Percentiles rank a stretch among this genome's conserved stretches.
phyloP scores from a whole-genome alignment of 2,329 filamentous ascomycete genomes.

The Botrytis medusae region DNA sequence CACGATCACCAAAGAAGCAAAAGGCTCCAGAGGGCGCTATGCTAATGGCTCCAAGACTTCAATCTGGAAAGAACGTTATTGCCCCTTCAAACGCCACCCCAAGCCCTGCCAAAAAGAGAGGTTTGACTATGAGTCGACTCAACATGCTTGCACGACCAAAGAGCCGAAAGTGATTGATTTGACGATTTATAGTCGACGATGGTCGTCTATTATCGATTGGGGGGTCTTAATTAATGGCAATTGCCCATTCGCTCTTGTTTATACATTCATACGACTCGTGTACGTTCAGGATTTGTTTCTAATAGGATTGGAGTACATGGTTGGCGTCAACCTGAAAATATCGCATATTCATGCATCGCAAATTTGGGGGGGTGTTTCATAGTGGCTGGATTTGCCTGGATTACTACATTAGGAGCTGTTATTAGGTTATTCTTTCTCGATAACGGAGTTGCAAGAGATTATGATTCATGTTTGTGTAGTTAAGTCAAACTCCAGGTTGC shows the following conservation, averaged over 20 bases:
- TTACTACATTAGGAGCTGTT: constrained; percentile 12
- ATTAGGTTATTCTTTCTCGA: constrained; percentile 9
- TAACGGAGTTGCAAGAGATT: neutral
- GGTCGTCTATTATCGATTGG: neutral
- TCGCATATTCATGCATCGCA: constrained; percentile 21
- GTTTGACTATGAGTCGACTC: constrained; percentile 58
- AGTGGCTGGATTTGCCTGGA: neutral
- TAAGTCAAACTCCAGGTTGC: constrained; percentile 7
- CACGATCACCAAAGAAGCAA: constrained; percentile 59
- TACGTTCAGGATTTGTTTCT: constrained; percentile 17
- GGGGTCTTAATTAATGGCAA: constrained; percentile 5
- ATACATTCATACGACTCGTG: constrained; percentile 16
- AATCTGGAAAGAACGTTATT: constrained; percentile 33
- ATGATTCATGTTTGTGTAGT: constrained; percentile 21
- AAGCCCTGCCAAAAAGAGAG: constrained; percentile 50
- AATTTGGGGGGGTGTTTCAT: constrained; percentile 18
- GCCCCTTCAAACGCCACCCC: constrained; percentile 35
- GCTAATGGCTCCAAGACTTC: constrained; percentile 37
- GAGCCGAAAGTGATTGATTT: constrained; percentile 47
- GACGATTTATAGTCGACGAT: neutral
- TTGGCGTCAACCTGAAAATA: constrained; percentile 18
- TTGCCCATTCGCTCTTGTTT: constrained; percentile 21
- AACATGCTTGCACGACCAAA: constrained; percentile 63
- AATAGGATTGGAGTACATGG: constrained; percentile 21
- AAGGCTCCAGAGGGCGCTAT: constrained; percentile 42